Conservation (phyloP, 768 basidiomycete species). For the Cubamyces lactineus region DNA sequence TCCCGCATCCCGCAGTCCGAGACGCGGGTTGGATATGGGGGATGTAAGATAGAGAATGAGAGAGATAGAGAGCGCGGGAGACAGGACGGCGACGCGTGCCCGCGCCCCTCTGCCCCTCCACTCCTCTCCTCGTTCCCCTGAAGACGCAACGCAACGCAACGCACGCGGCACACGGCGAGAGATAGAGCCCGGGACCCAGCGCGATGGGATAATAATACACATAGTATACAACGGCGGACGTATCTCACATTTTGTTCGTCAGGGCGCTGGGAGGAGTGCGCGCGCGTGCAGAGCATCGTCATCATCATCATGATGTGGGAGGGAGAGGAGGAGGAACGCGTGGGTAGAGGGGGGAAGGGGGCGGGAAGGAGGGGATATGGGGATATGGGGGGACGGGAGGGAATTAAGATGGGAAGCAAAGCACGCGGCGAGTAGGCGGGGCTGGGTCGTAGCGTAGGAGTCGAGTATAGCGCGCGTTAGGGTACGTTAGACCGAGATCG, state of each 20-base stretch:
- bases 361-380: background rate
- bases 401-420: background rate
- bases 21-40: too few species aligned
- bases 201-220: slow-evolving; percentile 13
- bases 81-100: slow-evolving; percentile 1
- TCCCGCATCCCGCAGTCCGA: background rate
- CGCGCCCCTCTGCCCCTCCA: background rate
- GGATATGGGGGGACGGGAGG: background rate
- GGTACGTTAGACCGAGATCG: slow-evolving; percentile 14
- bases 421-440: slow-evolving; percentile 12
- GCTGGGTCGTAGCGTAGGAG: slow-evolving; percentile 15
- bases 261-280: slow-evolving; percentile 3
- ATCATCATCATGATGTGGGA: too few species aligned
- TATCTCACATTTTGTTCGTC: slow-evolving; percentile 21
- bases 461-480: slow-evolving; percentile 20
- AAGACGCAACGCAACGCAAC: background rate
- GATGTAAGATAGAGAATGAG: too few species aligned
- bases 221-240: slow-evolving; percentile 19
- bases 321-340: too few species aligned
- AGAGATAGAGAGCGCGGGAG: background rate
- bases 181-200: slow-evolving; percentile 3
- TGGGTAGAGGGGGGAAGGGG: too few species aligned
- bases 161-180: background rate
- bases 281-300: slow-evolving; percentile 11
- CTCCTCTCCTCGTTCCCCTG: too few species aligned